Base-by-base conservation (phyloP, 768 basidiomycete species). In the Rhodocollybia butyracea region DNA sequence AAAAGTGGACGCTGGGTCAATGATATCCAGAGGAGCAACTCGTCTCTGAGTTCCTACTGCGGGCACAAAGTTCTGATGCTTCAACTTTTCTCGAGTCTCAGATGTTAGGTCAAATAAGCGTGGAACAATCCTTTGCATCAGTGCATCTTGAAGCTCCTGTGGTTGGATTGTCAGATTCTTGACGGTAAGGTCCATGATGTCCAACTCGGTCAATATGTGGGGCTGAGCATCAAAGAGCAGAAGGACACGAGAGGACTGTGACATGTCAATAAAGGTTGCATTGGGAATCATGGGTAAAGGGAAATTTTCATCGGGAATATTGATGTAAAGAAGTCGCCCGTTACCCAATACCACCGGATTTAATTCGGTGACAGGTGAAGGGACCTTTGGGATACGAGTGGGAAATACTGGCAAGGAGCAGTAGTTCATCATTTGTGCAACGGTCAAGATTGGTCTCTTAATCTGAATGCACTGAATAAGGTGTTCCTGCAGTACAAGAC, bases 1-100 rank as follows among this genome's bases (percentile, higher is more conserved):
- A n/a, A 77, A 54, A 0, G 58, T 46, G 1, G 73, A 72, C 1
- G 58, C 29, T 2, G 74, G 72, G 32, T 75, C 71, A 19, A 76
- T 57, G 24, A 64, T 52, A 3, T 70, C 58, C 1, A 41, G 36
- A 0, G 76, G 73, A 24, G 59, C 48, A 13, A 55, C 19, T 27
- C 46, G 27, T 12, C 40, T 17, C 12, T 41, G 12, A 21, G 50
- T 51, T 12, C 54, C 56, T 13, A 36, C 17, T 10, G 59, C 59
- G 17, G 59, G 43, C 12, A 64, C 53, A 26, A 62, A 60, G 0
- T 55, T 54, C 3, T 57, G 41, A 21, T 45, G 15, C 1, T 51
- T 47, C 5, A 64, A 55, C 21, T 52, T 57, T 13, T 36, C 50
- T 57, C 24, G 45, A 4, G 60, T 47, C 1, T n/a, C 34, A 12